phyloP scores from a whole-genome alignment of 148 eudicot species.

The Cornus suecica region DNA sequence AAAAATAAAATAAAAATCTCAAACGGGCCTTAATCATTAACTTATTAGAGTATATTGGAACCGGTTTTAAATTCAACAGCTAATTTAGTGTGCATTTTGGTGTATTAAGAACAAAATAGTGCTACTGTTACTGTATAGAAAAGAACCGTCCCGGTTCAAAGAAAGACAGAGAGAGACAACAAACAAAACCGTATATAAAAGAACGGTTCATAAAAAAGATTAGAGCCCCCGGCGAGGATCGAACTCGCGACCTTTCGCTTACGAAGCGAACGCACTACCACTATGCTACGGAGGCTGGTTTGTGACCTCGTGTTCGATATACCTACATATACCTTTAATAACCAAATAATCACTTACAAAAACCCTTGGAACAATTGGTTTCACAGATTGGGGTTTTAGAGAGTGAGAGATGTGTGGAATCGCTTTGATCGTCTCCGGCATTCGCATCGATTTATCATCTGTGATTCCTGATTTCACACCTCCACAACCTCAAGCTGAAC shows the following conservation, averaged over 20 bases:
- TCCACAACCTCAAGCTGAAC: constrained; percentile 23
- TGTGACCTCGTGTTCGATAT: no score
- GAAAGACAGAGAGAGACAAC: no score
- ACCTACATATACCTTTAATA: no score
- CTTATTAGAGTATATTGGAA: no score
- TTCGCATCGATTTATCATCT: constrained; percentile 37
- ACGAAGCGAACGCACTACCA: constrained; percentile 69
- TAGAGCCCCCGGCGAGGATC: constrained; percentile 62
- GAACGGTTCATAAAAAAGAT: no score
- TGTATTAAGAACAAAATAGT: no score
- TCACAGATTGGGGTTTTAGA: constrained; percentile 10
- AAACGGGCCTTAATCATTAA: no score
- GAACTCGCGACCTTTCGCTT: constrained; percentile 65
- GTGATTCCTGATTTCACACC: constrained; percentile 14
- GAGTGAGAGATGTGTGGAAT: constrained; percentile 74
- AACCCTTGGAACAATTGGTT: neutral
- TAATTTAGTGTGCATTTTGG: no score
- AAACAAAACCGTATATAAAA: neutral
- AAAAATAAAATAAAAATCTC: no score
- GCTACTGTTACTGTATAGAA: no score
- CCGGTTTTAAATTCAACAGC: no score
- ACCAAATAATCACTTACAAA: no score
- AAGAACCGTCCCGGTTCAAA: neutral
- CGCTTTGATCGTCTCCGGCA: constrained; percentile 60
- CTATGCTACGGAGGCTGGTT: constrained; percentile 50